phyloP scores from a whole-genome alignment of 148 eudicot species.

The Simmondsia chinensis region DNA sequence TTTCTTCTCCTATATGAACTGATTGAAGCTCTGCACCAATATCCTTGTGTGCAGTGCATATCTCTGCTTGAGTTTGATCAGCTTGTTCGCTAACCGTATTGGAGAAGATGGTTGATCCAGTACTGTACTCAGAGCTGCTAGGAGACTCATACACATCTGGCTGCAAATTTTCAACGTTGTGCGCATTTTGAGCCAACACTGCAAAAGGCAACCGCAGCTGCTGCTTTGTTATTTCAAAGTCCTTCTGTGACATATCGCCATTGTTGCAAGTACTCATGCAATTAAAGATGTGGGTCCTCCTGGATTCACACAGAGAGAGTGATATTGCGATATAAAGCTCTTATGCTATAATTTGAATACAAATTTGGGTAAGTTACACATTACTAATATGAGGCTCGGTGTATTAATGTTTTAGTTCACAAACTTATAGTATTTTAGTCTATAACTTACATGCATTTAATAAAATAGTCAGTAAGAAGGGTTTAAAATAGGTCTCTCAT shows the following conservation, averaged over 20 bases:
- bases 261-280: conserved; percentile 14
- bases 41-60: conserved; percentile 35
- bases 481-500: too few species aligned
- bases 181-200: conserved; percentile 45
- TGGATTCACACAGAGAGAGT: conserved; percentile 5
- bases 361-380: too few species aligned
- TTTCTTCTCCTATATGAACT: conserved; percentile 18
- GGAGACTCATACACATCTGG: conserved; percentile 56
- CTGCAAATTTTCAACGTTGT: conserved; percentile 23
- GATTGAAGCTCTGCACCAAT: conserved; percentile 24
- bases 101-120: conserved; percentile 51
- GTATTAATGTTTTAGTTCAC: too few species aligned
- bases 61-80: conserved; percentile 43
- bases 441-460: too few species aligned
- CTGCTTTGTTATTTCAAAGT: conserved; percentile 22
- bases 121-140: conserved; percentile 75
- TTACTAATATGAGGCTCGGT: too few species aligned
- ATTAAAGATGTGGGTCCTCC: conserved; percentile 39
- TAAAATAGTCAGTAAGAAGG: too few species aligned
- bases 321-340: conserved; percentile 1
- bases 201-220: conserved; percentile 58
- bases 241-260: conserved; percentile 22
- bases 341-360: not conserved
- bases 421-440: too few species aligned
- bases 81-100: conserved; percentile 35